Conservation (phyloP, 2,329 filamentous ascomycete species). For the Paraphoma sp. region DNA sequence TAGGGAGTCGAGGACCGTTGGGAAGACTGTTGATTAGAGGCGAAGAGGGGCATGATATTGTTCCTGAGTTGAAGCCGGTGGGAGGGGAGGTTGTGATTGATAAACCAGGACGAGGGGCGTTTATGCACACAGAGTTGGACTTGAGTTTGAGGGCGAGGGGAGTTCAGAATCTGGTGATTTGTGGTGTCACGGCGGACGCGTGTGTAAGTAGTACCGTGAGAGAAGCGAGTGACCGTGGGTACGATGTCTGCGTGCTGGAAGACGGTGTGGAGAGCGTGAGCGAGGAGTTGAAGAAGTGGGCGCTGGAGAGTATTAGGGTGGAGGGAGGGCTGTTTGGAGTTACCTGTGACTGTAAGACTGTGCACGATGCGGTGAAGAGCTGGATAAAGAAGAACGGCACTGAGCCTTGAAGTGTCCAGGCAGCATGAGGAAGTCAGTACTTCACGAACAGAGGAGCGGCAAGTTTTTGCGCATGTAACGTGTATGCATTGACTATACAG, state of each 20-base stretch:
- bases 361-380: neutral
- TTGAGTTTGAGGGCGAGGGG: conserved; percentile 58
- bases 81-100: conserved; percentile 59
- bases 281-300: conserved; percentile 38
- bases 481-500: conserved; percentile 40
- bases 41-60: conserved; percentile 63
- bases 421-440: no score
- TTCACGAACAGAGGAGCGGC: neutral
- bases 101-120: conserved; percentile 62
- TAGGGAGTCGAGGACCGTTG: conserved; percentile 60
- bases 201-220: conserved; percentile 63
- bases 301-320: conserved; percentile 32
- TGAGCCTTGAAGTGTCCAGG: no score
- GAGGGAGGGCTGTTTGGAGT: conserved; percentile 41
- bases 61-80: conserved; percentile 60
- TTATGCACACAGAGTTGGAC: conserved; percentile 62
- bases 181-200: conserved; percentile 63
- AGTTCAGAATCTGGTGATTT: conserved; percentile 60
- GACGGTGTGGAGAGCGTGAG: conserved; percentile 51
- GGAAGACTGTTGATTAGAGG: conserved; percentile 66
- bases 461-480: conserved; percentile 9
- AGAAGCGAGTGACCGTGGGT: conserved; percentile 63
- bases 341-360: conserved; percentile 19
- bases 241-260: conserved; percentile 60
- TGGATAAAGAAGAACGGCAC: neutral